These are phyloP conservation scores for Eucalyptus viminalis DNA, from an alignment of 345 rosid genomes.

Conservation along the genomic window DNA sequence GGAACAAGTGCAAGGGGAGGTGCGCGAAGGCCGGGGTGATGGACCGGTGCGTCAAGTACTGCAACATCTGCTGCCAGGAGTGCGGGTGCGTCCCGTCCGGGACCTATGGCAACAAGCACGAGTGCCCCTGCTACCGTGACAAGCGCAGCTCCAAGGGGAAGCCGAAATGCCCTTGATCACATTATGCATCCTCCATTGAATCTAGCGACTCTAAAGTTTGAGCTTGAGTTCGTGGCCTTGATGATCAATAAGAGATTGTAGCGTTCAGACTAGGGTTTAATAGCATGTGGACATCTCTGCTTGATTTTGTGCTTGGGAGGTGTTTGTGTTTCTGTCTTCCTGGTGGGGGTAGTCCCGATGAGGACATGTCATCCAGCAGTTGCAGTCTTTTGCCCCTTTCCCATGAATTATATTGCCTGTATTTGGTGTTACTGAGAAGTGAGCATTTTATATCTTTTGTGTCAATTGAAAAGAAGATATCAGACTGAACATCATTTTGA, in stretches of 20 bases:
- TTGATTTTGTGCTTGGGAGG: background rate
- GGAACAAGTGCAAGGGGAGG: slow-evolving; percentile 45
- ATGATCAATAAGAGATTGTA: background rate
- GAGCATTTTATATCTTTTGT: background rate
- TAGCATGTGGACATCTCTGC: background rate
- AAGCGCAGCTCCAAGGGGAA: slow-evolving; percentile 59
- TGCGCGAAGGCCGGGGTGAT: slow-evolving; percentile 61
- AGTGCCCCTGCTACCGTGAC: slow-evolving; percentile 74
- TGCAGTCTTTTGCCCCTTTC: background rate
- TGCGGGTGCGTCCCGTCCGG: slow-evolving; percentile 93
- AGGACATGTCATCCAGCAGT: background rate
- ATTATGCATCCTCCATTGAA: background rate
- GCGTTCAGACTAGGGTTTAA: background rate
- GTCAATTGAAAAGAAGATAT: background rate
- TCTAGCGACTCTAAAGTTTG: background rate
- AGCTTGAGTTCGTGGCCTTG: background rate
- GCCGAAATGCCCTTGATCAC: slow-evolving; percentile 58
- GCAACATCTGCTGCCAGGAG: slow-evolving; percentile 68
- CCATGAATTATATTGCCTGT: background rate
- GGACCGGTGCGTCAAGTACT: slow-evolving; percentile 68
- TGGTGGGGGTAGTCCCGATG: background rate
- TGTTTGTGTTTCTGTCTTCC: background rate
- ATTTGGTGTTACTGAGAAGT: background rate
- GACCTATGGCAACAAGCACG: slow-evolving; percentile 62
- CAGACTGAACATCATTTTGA: background rate